phyloP scores from a whole-genome alignment of 164 flowering plant species.

The Piper longum region DNA sequence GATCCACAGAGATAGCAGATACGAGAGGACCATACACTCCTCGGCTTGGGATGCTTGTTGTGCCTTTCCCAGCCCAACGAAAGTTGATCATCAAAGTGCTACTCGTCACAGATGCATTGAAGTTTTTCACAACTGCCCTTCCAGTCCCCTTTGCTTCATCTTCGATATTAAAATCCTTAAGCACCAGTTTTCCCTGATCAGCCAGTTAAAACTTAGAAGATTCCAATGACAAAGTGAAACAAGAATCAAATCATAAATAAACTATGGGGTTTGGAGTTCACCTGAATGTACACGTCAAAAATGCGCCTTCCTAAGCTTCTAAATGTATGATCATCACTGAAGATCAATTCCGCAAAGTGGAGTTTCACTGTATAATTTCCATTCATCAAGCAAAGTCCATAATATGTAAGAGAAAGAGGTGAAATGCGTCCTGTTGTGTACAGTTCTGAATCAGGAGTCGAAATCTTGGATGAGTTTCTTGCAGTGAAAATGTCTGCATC shows the following conservation, averaged over 20 bases:
- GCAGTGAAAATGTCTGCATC: conserved; percentile 34
- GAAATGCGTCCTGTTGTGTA: conserved; percentile 54
- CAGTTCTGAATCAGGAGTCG: conserved; percentile 19
- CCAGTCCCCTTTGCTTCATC: conserved; percentile 56
- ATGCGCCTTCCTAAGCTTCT: conserved; percentile 55
- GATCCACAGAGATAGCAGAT: conserved; percentile 74
- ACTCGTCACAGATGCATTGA: conserved; percentile 30
- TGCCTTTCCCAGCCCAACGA: conserved; percentile 79
- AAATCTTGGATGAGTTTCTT: conserved; percentile 30
- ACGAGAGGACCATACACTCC: conserved; percentile 82
- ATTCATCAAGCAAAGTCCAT: conserved; percentile 60
- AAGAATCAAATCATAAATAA: background rate
- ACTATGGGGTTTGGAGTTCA: background rate
- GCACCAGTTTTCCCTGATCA: conserved; percentile 40
- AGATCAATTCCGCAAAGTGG: conserved; percentile 71
- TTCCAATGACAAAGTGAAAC: background rate
- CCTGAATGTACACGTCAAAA: conserved; percentile 71
- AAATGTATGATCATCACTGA: conserved; percentile 35
- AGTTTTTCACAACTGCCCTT: conserved; percentile 38
- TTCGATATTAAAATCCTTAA: conserved; percentile 69
- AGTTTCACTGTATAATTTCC: conserved; percentile 73
- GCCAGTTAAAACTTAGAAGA: background rate
- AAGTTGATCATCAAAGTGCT: conserved; percentile 55
- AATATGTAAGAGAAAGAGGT: conserved; percentile 66
- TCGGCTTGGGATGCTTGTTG: conserved; percentile 61